These are phyloP conservation scores for Populus hybrid DNA, from an alignment of 441 rosid genomes.

Conservation along the genomic window DNA sequence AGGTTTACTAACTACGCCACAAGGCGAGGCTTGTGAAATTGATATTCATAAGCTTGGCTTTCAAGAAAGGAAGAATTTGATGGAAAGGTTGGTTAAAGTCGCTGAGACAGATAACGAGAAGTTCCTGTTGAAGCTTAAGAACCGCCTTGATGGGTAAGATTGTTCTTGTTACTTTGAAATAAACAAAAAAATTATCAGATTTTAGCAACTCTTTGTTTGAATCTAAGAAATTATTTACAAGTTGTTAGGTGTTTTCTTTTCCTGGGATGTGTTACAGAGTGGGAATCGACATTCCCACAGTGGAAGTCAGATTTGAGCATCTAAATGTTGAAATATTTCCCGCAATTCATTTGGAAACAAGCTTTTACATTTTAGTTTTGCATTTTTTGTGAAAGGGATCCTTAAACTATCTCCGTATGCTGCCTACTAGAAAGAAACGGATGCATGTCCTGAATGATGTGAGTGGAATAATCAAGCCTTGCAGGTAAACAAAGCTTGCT, in stretches of 20 bases:
- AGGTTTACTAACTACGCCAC: slow-evolving; percentile 36
- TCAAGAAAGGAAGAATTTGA: slow-evolving; percentile 39
- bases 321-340: slow-evolving; percentile 49
- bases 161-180: no score
- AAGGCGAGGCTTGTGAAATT: slow-evolving; percentile 32
- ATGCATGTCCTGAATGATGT: slow-evolving; percentile 53
- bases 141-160: no score
- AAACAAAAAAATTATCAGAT: no score
- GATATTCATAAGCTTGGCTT: slow-evolving; percentile 42
- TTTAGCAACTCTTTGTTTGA: background rate
- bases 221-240: background rate
- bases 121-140: no score
- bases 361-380: background rate
- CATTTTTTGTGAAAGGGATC: slow-evolving; percentile 29
- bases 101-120: slow-evolving; percentile 59
- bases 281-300: slow-evolving; percentile 54
- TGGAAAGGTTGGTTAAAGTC: slow-evolving; percentile 47
- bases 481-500: slow-evolving; percentile 27
- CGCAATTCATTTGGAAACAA: no score
- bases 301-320: slow-evolving; percentile 69
- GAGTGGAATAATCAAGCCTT: slow-evolving; percentile 65
- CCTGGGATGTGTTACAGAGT: slow-evolving; percentile 29
- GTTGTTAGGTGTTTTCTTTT: background rate
- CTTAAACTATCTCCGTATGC: slow-evolving; percentile 37
- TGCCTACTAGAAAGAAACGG: slow-evolving; percentile 49